Evolutionary conservation across 805 yeast species (phyloP).

Genomic region (Saccharomycodes ludwigii): DNA sequence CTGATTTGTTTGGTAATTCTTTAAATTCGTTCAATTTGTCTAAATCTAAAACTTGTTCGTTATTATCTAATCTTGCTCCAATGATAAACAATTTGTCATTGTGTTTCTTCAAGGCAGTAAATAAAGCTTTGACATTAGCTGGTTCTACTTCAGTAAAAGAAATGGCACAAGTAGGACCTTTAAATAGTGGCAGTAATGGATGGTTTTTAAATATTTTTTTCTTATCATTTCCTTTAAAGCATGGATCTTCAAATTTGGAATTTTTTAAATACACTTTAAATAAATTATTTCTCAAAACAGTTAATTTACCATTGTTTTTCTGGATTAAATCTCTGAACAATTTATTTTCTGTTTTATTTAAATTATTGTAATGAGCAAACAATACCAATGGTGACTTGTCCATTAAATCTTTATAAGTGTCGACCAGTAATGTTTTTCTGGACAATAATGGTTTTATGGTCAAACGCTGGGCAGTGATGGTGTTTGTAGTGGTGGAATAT

Average conservation of each 20-base stretch:
- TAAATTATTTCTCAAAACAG: constrained; percentile 54
- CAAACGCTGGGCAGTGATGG: too few species aligned
- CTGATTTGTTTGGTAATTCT: constrained; percentile 57
- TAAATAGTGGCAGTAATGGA: constrained; percentile 57
- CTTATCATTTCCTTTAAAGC: constrained; percentile 29
- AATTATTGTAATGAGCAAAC: constrained; percentile 76
- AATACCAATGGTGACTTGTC: constrained; percentile 58
- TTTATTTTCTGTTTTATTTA: constrained; percentile 56
- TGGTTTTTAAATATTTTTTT: constrained; percentile 29
- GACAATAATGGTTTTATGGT: too few species aligned
- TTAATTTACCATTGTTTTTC: constrained; percentile 56
- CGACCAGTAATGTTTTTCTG: constrained; percentile 79
- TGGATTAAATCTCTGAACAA: constrained; percentile 47
- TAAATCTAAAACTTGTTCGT: constrained; percentile 38
- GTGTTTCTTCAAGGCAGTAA: constrained; percentile 47
- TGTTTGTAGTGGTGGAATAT: too few species aligned
- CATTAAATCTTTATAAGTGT: constrained; percentile 62
- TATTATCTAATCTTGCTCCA: constrained; percentile 73
- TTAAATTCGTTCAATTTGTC: constrained; percentile 50
- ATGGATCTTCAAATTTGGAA: constrained; percentile 57
- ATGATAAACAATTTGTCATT: constrained; percentile 67
- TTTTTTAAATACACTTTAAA: constrained; percentile 71
- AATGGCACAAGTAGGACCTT: constrained; percentile 81
- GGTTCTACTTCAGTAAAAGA: constrained; percentile 63
- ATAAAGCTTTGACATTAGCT: constrained; percentile 42